Evolutionary conservation across 73 alveolate species (phyloP), one percentile per base, ranked within the genome.

Genomic region (Stentor coeruleus): DNA sequence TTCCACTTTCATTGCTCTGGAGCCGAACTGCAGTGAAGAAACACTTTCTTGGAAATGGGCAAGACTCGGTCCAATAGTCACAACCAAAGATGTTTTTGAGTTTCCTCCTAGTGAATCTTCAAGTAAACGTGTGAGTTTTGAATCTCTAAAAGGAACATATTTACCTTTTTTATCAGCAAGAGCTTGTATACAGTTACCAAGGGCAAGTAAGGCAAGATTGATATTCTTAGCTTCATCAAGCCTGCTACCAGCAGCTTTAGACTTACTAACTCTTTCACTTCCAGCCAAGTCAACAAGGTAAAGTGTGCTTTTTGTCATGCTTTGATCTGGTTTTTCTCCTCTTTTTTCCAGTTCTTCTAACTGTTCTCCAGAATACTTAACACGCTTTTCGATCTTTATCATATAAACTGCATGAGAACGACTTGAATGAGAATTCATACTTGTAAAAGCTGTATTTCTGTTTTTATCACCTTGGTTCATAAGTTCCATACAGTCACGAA

Each of bases 271-370:
- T 58, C 99, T 81, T 76, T 96, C 99, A 77, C 97, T 88, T 11
- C 99, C 99, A 15, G 99, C 99, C 77, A 96, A 87, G 89, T 96
- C 99, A 0, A 96, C 99, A 38, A 96, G 84, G 81, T 95, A 90
- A 74, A 96, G 92, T 87, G 94, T 96, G 36, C 96, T 86, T 33
- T 80, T 77, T 39, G 89, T 85, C 11, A 84, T 82, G 73, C 90
- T 93, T 75, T 96, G n/a, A n/a, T n/a, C n/a, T n/a, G n/a, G n/a
- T n/a, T n/a, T n/a, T n/a, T n/a, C n/a, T n/a, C n/a, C n/a, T n/a
- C n/a, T n/a, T n/a, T n/a, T n/a, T n/a, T n/a, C n/a, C n/a, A n/a
- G n/a, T n/a, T n/a, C n/a, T n/a, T n/a, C n/a, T n/a, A n/a, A n/a
- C n/a, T n/a, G n/a, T n/a, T n/a, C 98, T 33, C 87, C 93, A 40